Conservation (phyloP, 495 filamentous ascomycete genomes). For the Beverwykella pulmonaria region DNA sequence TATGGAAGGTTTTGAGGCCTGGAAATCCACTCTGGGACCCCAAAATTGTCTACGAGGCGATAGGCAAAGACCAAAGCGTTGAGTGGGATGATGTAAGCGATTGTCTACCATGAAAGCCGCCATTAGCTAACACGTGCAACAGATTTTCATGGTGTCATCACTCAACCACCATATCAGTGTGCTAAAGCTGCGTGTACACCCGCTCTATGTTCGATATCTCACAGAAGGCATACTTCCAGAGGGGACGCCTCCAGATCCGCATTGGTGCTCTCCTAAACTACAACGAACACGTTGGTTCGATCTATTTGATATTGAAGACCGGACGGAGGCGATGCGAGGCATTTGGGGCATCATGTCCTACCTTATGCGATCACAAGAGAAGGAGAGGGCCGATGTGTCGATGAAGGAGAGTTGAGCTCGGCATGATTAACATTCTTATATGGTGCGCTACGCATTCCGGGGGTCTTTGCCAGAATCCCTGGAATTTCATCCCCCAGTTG, state of each 20-base stretch:
- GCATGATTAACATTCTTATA: not conserved
- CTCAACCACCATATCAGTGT: conserved; percentile 83
- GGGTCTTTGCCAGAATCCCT: too few species aligned
- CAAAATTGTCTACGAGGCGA: conserved; percentile 68
- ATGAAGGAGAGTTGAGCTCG: conserved; percentile 37
- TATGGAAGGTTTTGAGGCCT: conserved; percentile 45
- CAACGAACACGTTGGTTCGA: conserved; percentile 79
- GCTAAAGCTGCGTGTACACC: conserved; percentile 72
- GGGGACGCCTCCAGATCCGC: conserved; percentile 10
- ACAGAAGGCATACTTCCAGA: conserved; percentile 39
- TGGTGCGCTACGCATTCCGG: too few species aligned
- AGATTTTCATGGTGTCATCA: conserved; percentile 81
- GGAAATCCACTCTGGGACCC: conserved; percentile 67
- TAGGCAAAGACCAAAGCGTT: conserved; percentile 61
- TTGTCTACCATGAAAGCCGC: not conserved
- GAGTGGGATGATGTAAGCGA: conserved; percentile 60
- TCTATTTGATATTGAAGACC: conserved; percentile 66
- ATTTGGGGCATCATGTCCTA: conserved; percentile 78
- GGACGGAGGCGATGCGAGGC: conserved; percentile 69
- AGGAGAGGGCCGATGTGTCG: conserved; percentile 33
- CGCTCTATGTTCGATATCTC: conserved; percentile 61
- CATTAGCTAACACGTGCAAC: conserved; percentile 22
- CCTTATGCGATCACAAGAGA: conserved; percentile 58
- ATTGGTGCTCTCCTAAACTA: conserved; percentile 55
- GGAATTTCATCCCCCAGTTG: too few species aligned